Evolutionary conservation across 345 rosid genomes (phyloP).

Genomic region (Cardamine occulta): DNA sequence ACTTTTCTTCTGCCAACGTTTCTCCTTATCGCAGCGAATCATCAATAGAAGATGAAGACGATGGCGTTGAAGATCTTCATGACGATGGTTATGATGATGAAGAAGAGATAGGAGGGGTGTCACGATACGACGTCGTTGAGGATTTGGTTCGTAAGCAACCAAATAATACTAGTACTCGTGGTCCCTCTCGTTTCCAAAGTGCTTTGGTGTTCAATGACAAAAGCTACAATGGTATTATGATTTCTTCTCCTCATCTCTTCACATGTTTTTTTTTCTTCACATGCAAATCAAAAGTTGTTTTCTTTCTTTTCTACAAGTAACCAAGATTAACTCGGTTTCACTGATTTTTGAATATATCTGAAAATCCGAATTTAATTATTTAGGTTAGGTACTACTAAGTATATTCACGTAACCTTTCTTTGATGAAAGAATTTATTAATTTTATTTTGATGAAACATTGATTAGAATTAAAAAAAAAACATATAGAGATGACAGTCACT

Average conservation of each 20-base stretch:
- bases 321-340: conserved; percentile 11
- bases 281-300: conserved; percentile 24
- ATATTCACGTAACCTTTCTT: conserved; percentile 22
- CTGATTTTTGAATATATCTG: background rate
- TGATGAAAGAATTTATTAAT: background rate
- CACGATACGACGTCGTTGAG: conserved; percentile 41
- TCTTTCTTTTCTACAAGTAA: conserved; percentile 31
- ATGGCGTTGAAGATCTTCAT: conserved; percentile 39
- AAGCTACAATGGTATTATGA: conserved; percentile 48
- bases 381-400: conserved; percentile 16
- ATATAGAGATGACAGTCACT: background rate
- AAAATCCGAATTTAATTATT: background rate
- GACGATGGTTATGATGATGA: conserved; percentile 34
- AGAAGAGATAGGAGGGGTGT: conserved; percentile 39
- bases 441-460: background rate
- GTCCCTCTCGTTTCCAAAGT: conserved; percentile 50
- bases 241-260: conserved; percentile 15
- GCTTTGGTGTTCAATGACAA: conserved; percentile 48
- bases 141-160: conserved; percentile 45
- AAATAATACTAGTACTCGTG: conserved; percentile 29
- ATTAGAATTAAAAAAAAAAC: background rate
- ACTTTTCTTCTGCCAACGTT: conserved; percentile 50
- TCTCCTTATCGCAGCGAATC: conserved; percentile 57
- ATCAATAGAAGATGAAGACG: conserved; percentile 37
- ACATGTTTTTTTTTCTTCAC: conserved; percentile 19